Base-by-base conservation (phyloP, 1,284 basidiomycete genomes). In the Sphaerobolus stellatus region DNA sequence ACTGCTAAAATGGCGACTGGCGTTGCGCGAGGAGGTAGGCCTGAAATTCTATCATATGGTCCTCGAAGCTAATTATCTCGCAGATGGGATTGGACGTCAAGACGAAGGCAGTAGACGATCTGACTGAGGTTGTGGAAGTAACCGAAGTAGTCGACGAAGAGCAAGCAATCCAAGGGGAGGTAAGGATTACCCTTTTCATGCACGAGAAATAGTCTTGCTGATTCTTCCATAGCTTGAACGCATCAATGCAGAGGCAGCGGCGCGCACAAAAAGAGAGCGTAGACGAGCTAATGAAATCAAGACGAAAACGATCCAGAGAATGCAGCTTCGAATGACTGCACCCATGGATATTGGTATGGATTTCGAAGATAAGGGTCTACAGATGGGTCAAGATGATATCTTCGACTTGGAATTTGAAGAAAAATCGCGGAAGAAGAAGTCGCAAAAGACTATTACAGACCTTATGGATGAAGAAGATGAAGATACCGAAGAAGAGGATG, bases 281-380 rank as follows among this genome's bases (percentile, higher is more conserved):
- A 85, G 94, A 58, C 82, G 85, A 36, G 86, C 88, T 7, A 99
- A 99, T 72, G 97, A 99, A 74, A 78, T 91, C 63, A 92, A 91
- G 71, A 79, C 85, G 31, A 84, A 88, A 59, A 92, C 92, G 5
- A 87, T 98, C 44, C 92, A 94, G 69, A 90, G 95, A 59, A 91
- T 99, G 82, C 97, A 99, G 70, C 81, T 99, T 45, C 89, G 93
- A 66, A 99, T 99, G 97, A 94, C 90, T 6, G 94, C 94, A 7
- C 97, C 94, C 24, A 75, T 95, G 64, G 94, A 99, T 59, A 94
- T 98, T 60, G 97, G 95, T 69, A 75, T 98, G 63, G 94, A 98
- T 64, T 86, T 90, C 63, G 77, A 76, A 41, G 93, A 96, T 65
- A 73, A 81, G 13, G 79, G 86, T 9, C 76, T 96, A 7, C 79